These are phyloP conservation scores for Sedum album DNA, from an alignment of 164 flowering plant species.

Conservation along the genomic window DNA sequence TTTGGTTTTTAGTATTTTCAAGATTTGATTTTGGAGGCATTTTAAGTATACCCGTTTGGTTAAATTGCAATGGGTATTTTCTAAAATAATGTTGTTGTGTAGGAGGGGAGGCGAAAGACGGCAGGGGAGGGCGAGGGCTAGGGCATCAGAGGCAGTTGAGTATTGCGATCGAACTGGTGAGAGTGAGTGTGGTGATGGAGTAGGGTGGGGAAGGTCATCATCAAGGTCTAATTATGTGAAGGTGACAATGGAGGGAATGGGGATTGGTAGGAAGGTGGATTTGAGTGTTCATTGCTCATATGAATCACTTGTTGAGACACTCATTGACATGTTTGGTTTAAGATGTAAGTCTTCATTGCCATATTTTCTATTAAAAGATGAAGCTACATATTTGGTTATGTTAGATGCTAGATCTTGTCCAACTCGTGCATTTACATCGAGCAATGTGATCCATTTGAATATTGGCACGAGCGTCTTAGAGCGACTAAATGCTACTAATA, in stretches of 20 bases:
- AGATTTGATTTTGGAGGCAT: background rate
- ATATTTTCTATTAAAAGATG: background rate
- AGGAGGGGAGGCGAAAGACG: background rate
- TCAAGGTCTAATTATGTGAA: constrained; percentile 9
- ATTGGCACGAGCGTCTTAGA: background rate
- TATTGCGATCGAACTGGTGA: constrained; percentile 2
- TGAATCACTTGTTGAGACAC: background rate
- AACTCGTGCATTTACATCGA: background rate
- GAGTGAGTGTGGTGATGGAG: constrained; percentile 5
- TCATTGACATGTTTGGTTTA: constrained; percentile 6
- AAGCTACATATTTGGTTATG: too few species aligned
- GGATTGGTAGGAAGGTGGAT: constrained; percentile 9
- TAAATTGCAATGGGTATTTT: background rate
- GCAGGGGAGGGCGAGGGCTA: background rate
- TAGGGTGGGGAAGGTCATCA: background rate
- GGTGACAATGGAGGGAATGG: constrained; percentile 11
- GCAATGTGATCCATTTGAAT: background rate
- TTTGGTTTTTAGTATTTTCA: background rate
- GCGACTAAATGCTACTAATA: background rate
- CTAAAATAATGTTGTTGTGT: background rate
- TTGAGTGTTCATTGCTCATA: constrained; percentile 9
- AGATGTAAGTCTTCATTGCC: background rate
- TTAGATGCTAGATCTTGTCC: background rate
- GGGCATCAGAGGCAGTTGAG: background rate
- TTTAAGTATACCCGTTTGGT: constrained; percentile 2